A percentile compares a stretch with the other conserved stretches of the same genome.
phyloP scores from a whole-genome alignment of 106 monocot species.

The Gastrodia elata region DNA sequence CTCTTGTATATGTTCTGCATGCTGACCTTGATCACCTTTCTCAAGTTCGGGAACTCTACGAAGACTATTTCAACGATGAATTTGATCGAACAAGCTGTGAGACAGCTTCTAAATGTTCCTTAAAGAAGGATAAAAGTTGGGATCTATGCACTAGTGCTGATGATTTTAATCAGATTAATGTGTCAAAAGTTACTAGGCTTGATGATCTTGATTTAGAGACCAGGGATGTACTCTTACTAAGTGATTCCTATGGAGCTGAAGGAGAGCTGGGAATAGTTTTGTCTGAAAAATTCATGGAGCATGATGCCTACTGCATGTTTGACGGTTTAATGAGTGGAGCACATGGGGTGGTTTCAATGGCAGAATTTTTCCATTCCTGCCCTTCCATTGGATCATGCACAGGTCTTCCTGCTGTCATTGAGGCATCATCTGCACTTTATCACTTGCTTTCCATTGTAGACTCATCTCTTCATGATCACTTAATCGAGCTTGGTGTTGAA shows the following conservation, averaged over 20 bases:
- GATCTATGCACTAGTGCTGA: slow-evolving; percentile 5
- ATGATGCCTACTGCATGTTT: slow-evolving; percentile 94
- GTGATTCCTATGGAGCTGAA: slow-evolving; percentile 89
- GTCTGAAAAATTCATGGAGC: slow-evolving; percentile 92
- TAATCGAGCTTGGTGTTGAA: slow-evolving; percentile 60
- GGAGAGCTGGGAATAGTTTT: slow-evolving; percentile 81
- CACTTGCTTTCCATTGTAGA: slow-evolving; percentile 56
- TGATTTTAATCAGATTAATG: neutral
- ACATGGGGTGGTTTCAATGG: slow-evolving; percentile 57
- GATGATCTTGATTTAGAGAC: slow-evolving; percentile 68
- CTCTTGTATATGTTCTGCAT: slow-evolving; percentile 80
- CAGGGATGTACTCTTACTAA: slow-evolving; percentile 61
- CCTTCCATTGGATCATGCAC: slow-evolving; percentile 20
- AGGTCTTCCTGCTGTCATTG: slow-evolving; percentile 47
- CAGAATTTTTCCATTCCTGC: slow-evolving; percentile 50
- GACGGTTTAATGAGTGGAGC: slow-evolving; percentile 67
- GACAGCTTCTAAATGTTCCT: slow-evolving; percentile 25
- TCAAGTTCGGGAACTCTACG: slow-evolving; percentile 45
- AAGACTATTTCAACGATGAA: slow-evolving; percentile 68
- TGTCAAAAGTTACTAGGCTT: slow-evolving; percentile 28
- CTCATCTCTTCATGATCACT: slow-evolving; percentile 51
- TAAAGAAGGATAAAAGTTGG: slow-evolving; percentile 24
- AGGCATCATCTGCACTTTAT: slow-evolving; percentile 60
- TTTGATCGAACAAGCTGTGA: slow-evolving; percentile 51
- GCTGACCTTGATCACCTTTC: slow-evolving; percentile 61